Evolutionary conservation across 2,329 filamentous ascomycete species (phyloP).

Genomic region (Sarocladium oryzae): DNA sequence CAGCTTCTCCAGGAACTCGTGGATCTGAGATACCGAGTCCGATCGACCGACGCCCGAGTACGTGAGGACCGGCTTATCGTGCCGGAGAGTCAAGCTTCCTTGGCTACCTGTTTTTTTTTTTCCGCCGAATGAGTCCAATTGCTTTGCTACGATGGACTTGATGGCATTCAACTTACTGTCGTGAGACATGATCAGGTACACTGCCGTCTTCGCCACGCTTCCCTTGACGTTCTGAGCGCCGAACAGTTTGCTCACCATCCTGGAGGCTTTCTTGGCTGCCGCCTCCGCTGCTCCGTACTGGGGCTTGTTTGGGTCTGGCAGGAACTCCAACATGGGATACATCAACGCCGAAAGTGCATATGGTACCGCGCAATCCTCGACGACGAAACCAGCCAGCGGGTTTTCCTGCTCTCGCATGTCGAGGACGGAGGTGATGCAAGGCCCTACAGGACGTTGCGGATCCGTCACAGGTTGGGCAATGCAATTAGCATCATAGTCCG

Average conservation of each 20-base stretch:
- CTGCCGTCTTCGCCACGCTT: slow-evolving; percentile 52
- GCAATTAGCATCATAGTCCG: slow-evolving; percentile 47
- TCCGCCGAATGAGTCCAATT: not conserved
- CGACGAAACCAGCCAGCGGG: slow-evolving; percentile 54
- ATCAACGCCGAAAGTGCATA: slow-evolving; percentile 49
- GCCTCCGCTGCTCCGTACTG: not conserved
- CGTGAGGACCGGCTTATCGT: slow-evolving; percentile 53
- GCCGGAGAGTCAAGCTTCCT: slow-evolving; percentile 49
- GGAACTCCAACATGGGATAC: slow-evolving; percentile 48
- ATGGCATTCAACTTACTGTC: slow-evolving; percentile 38
- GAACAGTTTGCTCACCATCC: slow-evolving; percentile 43
- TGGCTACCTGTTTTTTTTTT: slow-evolving; percentile 48
- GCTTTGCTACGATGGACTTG: not conserved
- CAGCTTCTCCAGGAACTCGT: slow-evolving; percentile 44
- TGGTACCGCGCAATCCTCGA: slow-evolving; percentile 58
- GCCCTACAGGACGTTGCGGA: slow-evolving; percentile 48
- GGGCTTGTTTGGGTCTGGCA: slow-evolving; percentile 27
- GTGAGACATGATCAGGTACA: slow-evolving; percentile 62
- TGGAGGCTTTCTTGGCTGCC: not conserved
- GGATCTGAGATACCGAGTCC: slow-evolving; percentile 46
- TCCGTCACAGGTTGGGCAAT: slow-evolving; percentile 46
- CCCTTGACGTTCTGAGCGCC: slow-evolving; percentile 52
- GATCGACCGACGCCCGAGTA: slow-evolving; percentile 53
- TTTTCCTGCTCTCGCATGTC: slow-evolving; percentile 49
- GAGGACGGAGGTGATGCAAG: slow-evolving; percentile 57